Percentiles rank a stretch among this genome's conserved stretches.
phyloP scores from a whole-genome alignment of 1,284 basidiomycete species.

The Malassezia sp. region DNA sequence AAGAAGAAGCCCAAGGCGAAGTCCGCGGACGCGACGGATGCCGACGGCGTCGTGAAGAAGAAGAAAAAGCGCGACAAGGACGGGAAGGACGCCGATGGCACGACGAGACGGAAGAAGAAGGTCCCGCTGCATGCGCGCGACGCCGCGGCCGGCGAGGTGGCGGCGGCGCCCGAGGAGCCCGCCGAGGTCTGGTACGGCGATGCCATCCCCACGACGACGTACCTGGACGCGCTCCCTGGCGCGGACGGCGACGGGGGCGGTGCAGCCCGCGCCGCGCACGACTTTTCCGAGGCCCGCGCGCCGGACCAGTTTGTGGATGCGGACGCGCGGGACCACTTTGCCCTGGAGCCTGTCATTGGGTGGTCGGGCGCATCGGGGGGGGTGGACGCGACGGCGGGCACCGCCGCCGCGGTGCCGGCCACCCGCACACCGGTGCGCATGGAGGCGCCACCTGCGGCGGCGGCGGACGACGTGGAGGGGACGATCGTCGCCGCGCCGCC shows the following conservation, averaged over 20 bases:
- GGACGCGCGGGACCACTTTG: too few relatives aligned
- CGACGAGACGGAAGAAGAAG: not conserved
- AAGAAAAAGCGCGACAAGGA: constrained; percentile 13
- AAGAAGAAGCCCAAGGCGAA: not conserved
- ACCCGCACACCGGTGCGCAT: too few relatives aligned
- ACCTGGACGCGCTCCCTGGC: constrained; percentile 2
- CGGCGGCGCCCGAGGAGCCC: not conserved
- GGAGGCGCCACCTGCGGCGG: not conserved
- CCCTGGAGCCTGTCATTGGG: too few relatives aligned
- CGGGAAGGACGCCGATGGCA: not conserved
- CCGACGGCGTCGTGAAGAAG: constrained; percentile 5
- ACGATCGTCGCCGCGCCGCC: not conserved
- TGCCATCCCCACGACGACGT: constrained; percentile 5
- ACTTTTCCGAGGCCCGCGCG: too few relatives aligned
- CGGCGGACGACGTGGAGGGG: not conserved
- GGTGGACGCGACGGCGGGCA: too few relatives aligned
- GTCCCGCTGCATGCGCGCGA: not conserved
- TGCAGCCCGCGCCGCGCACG: not conserved
- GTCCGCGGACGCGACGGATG: not conserved
- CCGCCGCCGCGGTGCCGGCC: too few relatives aligned
- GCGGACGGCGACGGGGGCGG: not conserved
- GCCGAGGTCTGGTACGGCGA: constrained; percentile 3
- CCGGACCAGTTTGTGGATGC: too few relatives aligned
- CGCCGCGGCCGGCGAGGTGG: not conserved
- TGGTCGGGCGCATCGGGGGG: too few relatives aligned